These are phyloP conservation scores for Fusarium goolgardi DNA, from an alignment of 2,329 filamentous ascomycete species.

Conservation along the genomic window DNA sequence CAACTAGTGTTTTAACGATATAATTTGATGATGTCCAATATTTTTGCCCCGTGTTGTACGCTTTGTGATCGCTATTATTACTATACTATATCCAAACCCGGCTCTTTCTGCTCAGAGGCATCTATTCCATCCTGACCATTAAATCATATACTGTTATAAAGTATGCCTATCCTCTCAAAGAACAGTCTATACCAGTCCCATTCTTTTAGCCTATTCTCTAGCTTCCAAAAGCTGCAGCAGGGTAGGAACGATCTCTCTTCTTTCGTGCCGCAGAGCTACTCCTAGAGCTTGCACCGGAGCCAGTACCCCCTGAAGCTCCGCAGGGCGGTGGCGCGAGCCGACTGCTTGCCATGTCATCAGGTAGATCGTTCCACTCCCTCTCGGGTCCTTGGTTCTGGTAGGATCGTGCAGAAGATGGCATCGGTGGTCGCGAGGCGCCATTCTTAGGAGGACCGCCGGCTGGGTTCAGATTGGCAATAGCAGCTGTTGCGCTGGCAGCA, in stretches of 20 bases:
- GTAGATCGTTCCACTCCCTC: slow-evolving; percentile 74
- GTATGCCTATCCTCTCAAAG: slow-evolving; percentile 3
- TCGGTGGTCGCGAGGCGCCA: slow-evolving; percentile 41
- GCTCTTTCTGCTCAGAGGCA: not conserved
- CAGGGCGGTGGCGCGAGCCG: slow-evolving; percentile 48
- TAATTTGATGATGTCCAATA: slow-evolving; percentile 15
- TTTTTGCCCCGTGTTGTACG: not conserved
- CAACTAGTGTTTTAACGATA: slow-evolving; percentile 18
- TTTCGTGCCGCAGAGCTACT: slow-evolving; percentile 66
- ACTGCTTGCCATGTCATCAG: slow-evolving; percentile 65
- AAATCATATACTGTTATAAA: slow-evolving; percentile 32
- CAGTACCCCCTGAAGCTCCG: slow-evolving; percentile 48
- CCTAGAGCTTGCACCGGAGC: slow-evolving; percentile 62
- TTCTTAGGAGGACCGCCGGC: slow-evolving; percentile 42
- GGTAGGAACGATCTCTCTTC: slow-evolving; percentile 71
- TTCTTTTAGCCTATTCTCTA: slow-evolving; percentile 33
- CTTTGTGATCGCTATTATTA: slow-evolving; percentile 12
- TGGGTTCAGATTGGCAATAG: slow-evolving; percentile 50
- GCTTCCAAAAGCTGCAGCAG: slow-evolving; percentile 69
- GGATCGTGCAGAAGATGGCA: slow-evolving; percentile 56
- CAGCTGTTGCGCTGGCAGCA: slow-evolving; percentile 48
- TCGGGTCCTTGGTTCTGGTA: slow-evolving; percentile 70
- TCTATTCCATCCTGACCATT: slow-evolving; percentile 18
- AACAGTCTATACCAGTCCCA: not conserved
- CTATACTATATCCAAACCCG: slow-evolving; percentile 9